phyloP scores from a whole-genome alignment of 352 stramenopile species.

The Globisporangium radiosum region DNA sequence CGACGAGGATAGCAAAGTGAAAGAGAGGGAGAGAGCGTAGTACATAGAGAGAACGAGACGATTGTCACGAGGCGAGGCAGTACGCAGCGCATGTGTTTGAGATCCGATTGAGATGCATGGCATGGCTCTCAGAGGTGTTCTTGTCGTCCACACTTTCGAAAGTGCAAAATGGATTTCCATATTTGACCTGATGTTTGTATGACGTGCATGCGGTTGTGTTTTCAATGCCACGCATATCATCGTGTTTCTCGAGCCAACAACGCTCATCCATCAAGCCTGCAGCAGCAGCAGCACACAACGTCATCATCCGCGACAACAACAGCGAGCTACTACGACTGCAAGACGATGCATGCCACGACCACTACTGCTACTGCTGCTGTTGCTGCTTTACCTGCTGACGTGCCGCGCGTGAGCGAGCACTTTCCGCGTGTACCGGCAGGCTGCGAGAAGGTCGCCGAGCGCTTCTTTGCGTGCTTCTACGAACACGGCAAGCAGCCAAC shows the following conservation, averaged over 20 bases:
- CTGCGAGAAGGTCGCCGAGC: constrained; percentile 59
- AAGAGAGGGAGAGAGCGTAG: too few relatives aligned
- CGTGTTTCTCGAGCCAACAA: too few relatives aligned
- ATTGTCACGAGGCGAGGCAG: too few relatives aligned
- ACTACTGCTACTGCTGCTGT: too few relatives aligned
- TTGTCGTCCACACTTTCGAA: too few relatives aligned
- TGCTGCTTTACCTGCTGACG: constrained; percentile 12
- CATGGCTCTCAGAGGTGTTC: too few relatives aligned
- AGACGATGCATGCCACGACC: constrained; percentile 4
- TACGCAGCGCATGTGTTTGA: too few relatives aligned
- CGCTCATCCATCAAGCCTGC: too few relatives aligned
- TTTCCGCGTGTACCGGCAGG: constrained; percentile 70
- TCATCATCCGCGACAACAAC: not conserved
- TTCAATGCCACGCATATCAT: too few relatives aligned
- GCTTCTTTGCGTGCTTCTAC: constrained; percentile 83
- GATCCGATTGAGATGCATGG: too few relatives aligned
- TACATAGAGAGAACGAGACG: too few relatives aligned
- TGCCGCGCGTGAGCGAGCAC: constrained; percentile 56
- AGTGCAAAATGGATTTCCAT: not conserved
- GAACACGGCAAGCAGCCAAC: constrained; percentile 67
- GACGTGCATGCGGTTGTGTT: not conserved
- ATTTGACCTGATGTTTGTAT: not conserved
- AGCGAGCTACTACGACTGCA: not conserved
- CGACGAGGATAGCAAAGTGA: too few relatives aligned
- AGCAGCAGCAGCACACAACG: not conserved